A percentile compares a stretch with the other conserved stretches of the same genome.
These are phyloP conservation scores for Leucocoprinus birnbaumii DNA, from an alignment of 768 basidiomycete genomes.

Conservation along the genomic window DNA sequence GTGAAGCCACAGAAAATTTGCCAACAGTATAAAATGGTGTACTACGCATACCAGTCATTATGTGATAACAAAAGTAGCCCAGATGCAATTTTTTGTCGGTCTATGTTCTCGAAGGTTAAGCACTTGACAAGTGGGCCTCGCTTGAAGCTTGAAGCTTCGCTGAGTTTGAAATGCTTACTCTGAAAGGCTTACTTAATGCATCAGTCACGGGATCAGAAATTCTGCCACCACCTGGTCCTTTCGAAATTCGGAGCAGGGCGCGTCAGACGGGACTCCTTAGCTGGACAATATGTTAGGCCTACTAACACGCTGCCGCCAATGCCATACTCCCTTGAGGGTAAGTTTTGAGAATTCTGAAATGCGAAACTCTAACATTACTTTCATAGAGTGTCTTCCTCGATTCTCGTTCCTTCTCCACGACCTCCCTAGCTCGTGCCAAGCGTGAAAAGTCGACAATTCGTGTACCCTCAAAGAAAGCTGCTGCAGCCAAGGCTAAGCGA, in stretches of 20 bases:
- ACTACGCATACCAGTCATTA: too few species aligned
- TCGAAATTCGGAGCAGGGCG: not conserved
- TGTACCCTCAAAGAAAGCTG: conserved; percentile 67
- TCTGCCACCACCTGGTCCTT: not conserved
- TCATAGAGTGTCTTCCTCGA: conserved; percentile 11
- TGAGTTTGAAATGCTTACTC: conserved; percentile 1
- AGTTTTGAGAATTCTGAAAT: conserved; percentile 1
- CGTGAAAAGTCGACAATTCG: conserved; percentile 47
- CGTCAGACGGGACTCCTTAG: too few species aligned
- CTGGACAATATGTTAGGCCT: conserved; percentile 13
- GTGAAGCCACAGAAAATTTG: too few species aligned
- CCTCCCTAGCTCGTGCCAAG: conserved; percentile 37
- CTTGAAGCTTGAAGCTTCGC: conserved; percentile 6
- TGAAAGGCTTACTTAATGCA: too few species aligned
- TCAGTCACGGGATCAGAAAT: too few species aligned
- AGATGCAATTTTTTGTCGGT: too few species aligned
- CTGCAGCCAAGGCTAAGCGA: conserved; percentile 61
- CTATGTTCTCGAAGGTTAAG: too few species aligned
- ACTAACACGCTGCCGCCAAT: conserved; percentile 25
- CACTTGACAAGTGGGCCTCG: too few species aligned
- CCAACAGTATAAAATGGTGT: too few species aligned
- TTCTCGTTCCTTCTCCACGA: conserved; percentile 49
- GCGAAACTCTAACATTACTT: not conserved
- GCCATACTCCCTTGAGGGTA: conserved; percentile 21
- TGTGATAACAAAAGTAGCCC: too few species aligned